These are phyloP conservation scores for Eucalyptus albens DNA, from an alignment of 345 rosid species.

Conservation along the genomic window DNA sequence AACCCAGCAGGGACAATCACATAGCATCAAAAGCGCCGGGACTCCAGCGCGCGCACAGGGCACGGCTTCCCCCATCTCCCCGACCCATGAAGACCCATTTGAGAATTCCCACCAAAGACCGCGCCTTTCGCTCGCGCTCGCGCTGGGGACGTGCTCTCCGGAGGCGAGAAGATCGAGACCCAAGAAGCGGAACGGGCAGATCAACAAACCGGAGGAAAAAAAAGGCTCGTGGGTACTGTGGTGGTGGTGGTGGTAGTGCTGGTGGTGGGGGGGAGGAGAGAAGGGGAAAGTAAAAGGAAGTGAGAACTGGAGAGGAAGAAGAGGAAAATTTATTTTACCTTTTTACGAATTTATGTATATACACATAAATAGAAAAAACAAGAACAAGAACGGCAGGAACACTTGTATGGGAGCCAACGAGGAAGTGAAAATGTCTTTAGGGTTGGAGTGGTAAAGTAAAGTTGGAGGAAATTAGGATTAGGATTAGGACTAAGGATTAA, in stretches of 20 bases:
- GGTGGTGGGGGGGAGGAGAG: not conserved
- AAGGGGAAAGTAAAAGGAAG: conserved; percentile 15
- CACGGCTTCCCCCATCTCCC: not conserved
- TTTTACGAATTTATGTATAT: not conserved
- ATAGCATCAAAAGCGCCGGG: conserved; percentile 15
- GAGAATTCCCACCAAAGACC: not conserved
- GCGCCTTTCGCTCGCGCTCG: not conserved
- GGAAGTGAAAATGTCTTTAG: not conserved
- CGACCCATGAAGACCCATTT: not conserved
- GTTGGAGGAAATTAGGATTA: not conserved
- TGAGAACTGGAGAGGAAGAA: not conserved
- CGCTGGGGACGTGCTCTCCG: conserved; percentile 8
- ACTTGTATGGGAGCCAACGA: not conserved
- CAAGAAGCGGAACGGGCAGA: conserved; percentile 25
- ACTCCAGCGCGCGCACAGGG: not conserved
- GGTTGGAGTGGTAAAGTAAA: not conserved
- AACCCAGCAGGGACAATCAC: not conserved
- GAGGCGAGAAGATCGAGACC: conserved; percentile 48
- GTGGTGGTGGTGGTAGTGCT: not conserved
- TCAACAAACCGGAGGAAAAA: conserved; percentile 65
- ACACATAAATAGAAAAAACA: not conserved
- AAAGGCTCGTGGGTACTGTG: conserved; percentile 10
- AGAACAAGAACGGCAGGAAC: not conserved
- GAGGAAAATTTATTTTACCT: not conserved
- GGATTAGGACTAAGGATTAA: not conserved